Base-by-base conservation (phyloP, 2,329 filamentous ascomycete genomes). In the Nemania sp. region DNA sequence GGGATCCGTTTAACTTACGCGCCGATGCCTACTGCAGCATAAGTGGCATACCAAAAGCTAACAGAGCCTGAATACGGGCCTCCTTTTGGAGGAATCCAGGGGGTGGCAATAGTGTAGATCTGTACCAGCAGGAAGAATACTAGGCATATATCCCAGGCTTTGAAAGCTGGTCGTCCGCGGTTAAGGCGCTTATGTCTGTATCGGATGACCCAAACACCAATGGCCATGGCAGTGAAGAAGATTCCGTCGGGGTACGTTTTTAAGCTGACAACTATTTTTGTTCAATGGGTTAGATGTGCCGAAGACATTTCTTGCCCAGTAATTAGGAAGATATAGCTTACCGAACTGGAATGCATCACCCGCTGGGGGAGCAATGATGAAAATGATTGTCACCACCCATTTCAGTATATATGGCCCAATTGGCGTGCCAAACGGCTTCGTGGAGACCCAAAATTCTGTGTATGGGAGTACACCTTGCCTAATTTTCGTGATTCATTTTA, bases 41-140 rank as follows among this genome's bases (percentile, higher is more conserved):
- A 89, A 0, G 86, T 89, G 1, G 78, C 86, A 59, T 90, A 91
- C 82, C 83, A 90, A 69, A 91, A 90, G 48, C 80, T 86, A 1
- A 89, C 86, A 51, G 86, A 81, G 0, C 86, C 86, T 0, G 79
- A 82, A 28, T 80, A 78, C 0, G 73, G 73, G 0, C 86, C 86
- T 0, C 74, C 78, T 1, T 75, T 73, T 0, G 87, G 88, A 2
- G 86, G 87, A 60, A 84, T 86, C 87, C 86, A 90, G 0, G 87
- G 86, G 77, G 88, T 88, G 14, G 84, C 76, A 2, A 90, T 70
- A 39, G 89, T 72, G 54, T 83, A 89, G 0, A 84, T 51, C 46
- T 87, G 80, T 0, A 83, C 71, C 0, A 82, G 65, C 40, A 86
- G 77, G 43, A 78, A 83, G 68, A 90, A 87, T 6, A 79, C 62